Evolutionary conservation across 108 stramenopile genomes (phyloP), one percentile per base, ranked within the genome.

Genomic region (Nitzschia putrida): DNA sequence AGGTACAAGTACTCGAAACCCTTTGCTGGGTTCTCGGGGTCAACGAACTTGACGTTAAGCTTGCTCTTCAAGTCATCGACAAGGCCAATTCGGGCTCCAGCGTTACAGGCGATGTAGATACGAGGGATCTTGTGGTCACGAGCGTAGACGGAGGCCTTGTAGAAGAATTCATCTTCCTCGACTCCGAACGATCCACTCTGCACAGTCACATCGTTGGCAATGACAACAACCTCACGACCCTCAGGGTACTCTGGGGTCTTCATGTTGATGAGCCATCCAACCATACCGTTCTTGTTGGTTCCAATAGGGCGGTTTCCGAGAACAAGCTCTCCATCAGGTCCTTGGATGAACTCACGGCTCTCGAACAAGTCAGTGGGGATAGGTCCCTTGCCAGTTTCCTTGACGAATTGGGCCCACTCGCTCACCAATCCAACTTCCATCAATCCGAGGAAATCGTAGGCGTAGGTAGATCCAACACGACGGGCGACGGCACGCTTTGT

Each of bases 1-100:
- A 98, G 83, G 89, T 97, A 97, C 34, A 98, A 81, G 84, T 98
- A 98, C 61, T 98, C 91, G 68, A 97, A 97, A 59, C 98, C 98
- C 83, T 94, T 92, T 54, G 83, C 68, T 41, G 98, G 97, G 77
- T 82, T 95, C 34, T 74, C 74, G 18, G 79, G 69, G 70, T 97
- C 96, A 64, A 87, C 80, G 77, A 97, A 97, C 66, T 96, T 96
- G 73, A 97, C 86, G 49, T 96, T 85, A 84, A 98, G 84, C 89
- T 93, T 95, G 23, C 83, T 83, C 83, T 98, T 98, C 77, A 98
- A 86, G 68, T 96, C 96, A 47, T 98, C 97, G 16, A 96, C 95
- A 61, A 98, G 93, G 53, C 98, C 98, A 77, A 98, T 98, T 43
- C 98, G 90, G 14, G 98, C 98, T 49, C 98, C 95, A 57, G 96